phyloP scores from a whole-genome alignment of 352 stramenopile species.

The Globisporangium cylindrosporum region DNA sequence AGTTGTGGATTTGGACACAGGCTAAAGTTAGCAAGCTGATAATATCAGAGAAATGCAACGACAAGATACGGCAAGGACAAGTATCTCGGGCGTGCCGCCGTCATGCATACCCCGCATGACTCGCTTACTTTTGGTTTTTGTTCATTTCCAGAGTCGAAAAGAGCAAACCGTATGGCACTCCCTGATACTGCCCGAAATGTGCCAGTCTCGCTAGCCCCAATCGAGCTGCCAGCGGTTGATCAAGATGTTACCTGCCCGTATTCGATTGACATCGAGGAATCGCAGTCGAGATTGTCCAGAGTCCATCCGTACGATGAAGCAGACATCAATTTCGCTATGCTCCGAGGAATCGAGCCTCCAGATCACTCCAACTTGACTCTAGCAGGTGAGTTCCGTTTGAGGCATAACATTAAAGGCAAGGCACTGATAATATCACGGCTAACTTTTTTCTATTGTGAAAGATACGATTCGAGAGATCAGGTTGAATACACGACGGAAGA shows the following conservation, averaged over 20 bases:
- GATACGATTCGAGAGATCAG: not conserved
- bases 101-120: not conserved
- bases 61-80: not conserved
- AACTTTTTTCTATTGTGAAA: not conserved
- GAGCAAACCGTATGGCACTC: not conserved
- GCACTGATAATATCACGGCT: not conserved
- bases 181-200: not conserved
- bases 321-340: not conserved
- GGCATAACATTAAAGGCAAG: not conserved
- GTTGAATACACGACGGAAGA: not conserved
- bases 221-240: not conserved
- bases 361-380: not conserved
- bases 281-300: not conserved
- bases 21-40: slow-evolving; percentile 10
- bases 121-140: not conserved
- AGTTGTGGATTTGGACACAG: not conserved
- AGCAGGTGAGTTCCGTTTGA: not conserved
- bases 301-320: not conserved
- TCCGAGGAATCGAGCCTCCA: not conserved
- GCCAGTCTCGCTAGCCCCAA: not conserved
- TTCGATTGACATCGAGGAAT: not conserved
- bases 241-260: not conserved
- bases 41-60: not conserved
- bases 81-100: not conserved
- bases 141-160: not conserved